Conservation (phyloP, 495 filamentous ascomycete genomes). For the Hypomontagnella monticulosa region DNA sequence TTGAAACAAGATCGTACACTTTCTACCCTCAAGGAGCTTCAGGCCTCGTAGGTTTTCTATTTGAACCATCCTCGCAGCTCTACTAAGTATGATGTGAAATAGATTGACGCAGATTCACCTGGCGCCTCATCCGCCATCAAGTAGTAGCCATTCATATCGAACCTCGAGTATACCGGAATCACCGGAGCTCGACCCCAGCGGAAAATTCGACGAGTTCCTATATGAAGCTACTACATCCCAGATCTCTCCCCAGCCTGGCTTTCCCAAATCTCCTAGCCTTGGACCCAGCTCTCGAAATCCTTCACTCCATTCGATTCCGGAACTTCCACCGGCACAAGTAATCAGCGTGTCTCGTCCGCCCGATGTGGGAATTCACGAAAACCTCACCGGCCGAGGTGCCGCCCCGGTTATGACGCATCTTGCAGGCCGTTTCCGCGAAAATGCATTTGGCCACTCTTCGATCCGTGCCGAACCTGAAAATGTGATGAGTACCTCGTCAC, state of each 20-base stretch:
- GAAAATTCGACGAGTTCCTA: constrained; percentile 6
- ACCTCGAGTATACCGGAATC: neutral
- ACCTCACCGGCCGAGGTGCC: neutral
- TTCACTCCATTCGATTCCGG: constrained; percentile 31
- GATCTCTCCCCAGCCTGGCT: neutral
- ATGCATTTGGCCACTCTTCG: neutral
- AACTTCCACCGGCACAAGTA: constrained; percentile 33
- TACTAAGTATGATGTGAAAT: constrained; percentile 11
- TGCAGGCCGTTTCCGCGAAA: neutral
- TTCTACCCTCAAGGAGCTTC: constrained; percentile 10
- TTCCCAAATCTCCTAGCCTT: constrained; percentile 24
- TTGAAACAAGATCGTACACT: constrained; percentile 2
- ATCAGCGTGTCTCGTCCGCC: neutral
- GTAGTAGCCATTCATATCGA: neutral
- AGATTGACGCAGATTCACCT: constrained; percentile 16
- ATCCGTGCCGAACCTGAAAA: neutral
- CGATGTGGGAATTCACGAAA: neutral
- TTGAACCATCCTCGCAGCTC: neutral
- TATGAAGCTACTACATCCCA: constrained; percentile 1
- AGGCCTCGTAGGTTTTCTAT: constrained; percentile 27
- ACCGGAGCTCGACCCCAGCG: constrained; percentile 2
- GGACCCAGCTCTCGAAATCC: constrained; percentile 25
- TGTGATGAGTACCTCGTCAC: neutral
- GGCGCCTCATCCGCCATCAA: neutral
- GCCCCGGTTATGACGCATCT: constrained; percentile 29